Base-by-base conservation (phyloP, 306 rosid genomes). In the Pachyrhizus erosus region DNA sequence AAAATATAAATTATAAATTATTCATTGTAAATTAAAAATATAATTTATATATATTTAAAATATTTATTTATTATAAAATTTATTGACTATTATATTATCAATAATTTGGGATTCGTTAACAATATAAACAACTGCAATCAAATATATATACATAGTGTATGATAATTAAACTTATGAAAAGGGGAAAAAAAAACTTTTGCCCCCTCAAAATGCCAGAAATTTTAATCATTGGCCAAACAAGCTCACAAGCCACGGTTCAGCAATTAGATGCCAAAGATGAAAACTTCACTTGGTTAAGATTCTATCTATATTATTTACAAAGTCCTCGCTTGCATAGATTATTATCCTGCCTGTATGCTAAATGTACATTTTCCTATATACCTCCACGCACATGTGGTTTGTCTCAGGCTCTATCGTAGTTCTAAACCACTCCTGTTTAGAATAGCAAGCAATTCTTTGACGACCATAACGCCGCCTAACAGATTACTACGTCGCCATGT, bases 321-420 rank as follows among this genome's bases (percentile, higher is more conserved):
- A 68, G 31, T 39, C 17, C 52, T 9, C 2, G 70, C 14, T 39
- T 20, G 8, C 72, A 4, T 21, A 23, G 71, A 33, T 85, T 80
- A 78, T 61, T 31, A 64, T 79, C 31, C 40, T 33, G 75, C 31
- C 48, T 57, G 45, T 18, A 31, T 52, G 5, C 0, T 26, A 18
- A 45, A 62, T 48, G 31, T 54, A 70, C 77, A 69, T 69, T 54
- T 52, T 20, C 58, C 76, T 27, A 20, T 40, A 24, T 67, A 73
- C 20, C 89, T 82, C 89, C 73, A 31, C 7, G 13, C 42, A 42
- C n/a, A 33, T 12, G 9, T 42, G 57, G 58, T 74, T 80, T 69
- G 34, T 58, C 64, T 69, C 9, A 12, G 12, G 52, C 31, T 81
- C 20, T 42, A 34, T 42, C 61, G 49, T 20, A 55, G 54, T 33